A percentile compares a stretch with the other conserved stretches of the same genome.
Conservation (phyloP, 1,284 basidiomycete genomes). For the Irpex sp. region DNA sequence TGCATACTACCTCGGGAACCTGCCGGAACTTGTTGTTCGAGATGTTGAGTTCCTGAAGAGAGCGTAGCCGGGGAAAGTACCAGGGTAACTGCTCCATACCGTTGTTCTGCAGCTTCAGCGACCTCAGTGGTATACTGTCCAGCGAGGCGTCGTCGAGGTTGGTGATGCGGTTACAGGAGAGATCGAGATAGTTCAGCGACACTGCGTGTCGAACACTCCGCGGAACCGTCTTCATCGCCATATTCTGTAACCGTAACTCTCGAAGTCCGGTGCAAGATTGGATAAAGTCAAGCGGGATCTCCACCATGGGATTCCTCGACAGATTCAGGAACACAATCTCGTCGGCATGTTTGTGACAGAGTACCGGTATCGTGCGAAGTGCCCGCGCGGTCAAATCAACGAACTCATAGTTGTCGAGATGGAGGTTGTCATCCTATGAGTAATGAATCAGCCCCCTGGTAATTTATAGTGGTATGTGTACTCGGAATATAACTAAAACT, state of each 20-base stretch:
- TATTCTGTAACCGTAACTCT: slow-evolving; percentile 87
- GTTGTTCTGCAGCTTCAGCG: slow-evolving; percentile 90
- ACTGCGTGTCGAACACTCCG: slow-evolving; percentile 76
- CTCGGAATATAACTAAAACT: slow-evolving; percentile 22
- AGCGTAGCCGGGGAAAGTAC: slow-evolving; percentile 76
- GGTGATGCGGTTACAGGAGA: slow-evolving; percentile 91
- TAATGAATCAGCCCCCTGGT: no score
- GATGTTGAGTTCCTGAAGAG: slow-evolving; percentile 84
- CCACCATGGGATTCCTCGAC: slow-evolving; percentile 94
- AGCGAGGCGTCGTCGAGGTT: slow-evolving; percentile 88
- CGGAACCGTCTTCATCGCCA: slow-evolving; percentile 94
- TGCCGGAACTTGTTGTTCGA: slow-evolving; percentile 93
- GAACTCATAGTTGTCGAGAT: slow-evolving; percentile 74
- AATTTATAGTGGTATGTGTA: no score
- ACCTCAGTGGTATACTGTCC: slow-evolving; percentile 72
- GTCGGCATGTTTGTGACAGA: slow-evolving; percentile 85
- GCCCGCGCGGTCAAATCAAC: slow-evolving; percentile 85
- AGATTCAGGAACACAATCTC: slow-evolving; percentile 87
- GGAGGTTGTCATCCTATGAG: slow-evolving; percentile 64
- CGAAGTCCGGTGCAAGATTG: slow-evolving; percentile 84
- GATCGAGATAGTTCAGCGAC: slow-evolving; percentile 81
- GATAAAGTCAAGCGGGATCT: slow-evolving; percentile 96
- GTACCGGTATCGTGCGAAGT: slow-evolving; percentile 88
- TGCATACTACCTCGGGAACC: slow-evolving; percentile 79
- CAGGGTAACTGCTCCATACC: slow-evolving; percentile 84